Conservation (phyloP, 1,284 basidiomycete species). For the Kalmanozyma brasiliensis region DNA sequence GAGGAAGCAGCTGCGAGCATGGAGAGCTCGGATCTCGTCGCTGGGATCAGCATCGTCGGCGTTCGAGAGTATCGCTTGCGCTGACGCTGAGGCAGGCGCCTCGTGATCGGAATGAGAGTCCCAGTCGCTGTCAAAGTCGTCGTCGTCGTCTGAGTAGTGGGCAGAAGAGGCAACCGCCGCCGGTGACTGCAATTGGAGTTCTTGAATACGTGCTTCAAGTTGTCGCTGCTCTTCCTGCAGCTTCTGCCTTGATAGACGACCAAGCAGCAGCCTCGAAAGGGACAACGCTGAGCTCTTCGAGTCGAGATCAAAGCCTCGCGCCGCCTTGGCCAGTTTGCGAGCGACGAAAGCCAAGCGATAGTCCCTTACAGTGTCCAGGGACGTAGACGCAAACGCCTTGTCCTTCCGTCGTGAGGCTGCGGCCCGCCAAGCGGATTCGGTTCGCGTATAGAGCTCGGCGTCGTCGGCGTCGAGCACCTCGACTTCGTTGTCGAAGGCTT, state of each 20-base stretch:
- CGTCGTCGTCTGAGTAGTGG: no score
- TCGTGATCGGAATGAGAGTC: slow-evolving; percentile 20
- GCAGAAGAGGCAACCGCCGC: no score
- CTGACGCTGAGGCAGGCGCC: neutral
- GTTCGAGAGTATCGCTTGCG: neutral
- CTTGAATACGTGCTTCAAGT: slow-evolving; percentile 51
- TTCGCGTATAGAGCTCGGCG: slow-evolving; percentile 40
- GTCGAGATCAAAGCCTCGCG: slow-evolving; percentile 81
- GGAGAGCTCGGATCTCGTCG: slow-evolving; percentile 74
- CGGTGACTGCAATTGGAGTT: slow-evolving; percentile 44
- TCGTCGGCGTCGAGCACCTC: slow-evolving; percentile 52
- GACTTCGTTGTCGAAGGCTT: slow-evolving; percentile 68
- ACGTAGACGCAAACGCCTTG: slow-evolving; percentile 70
- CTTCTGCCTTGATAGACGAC: slow-evolving; percentile 78
- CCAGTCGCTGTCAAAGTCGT: slow-evolving; percentile 38
- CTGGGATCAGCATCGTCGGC: slow-evolving; percentile 4
- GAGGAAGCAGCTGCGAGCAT: slow-evolving; percentile 31
- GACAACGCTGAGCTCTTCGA: slow-evolving; percentile 48
- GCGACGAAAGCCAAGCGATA: slow-evolving; percentile 79
- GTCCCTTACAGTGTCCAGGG: slow-evolving; percentile 72
- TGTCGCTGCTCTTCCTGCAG: slow-evolving; percentile 72
- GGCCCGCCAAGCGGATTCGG: slow-evolving; percentile 67
- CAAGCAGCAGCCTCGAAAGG: slow-evolving; percentile 76
- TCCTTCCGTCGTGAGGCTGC: slow-evolving; percentile 82
- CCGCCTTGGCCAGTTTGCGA: slow-evolving; percentile 76